phyloP scores from a whole-genome alignment of 352 stramenopile species.

The Phytophthora fragariae region DNA sequence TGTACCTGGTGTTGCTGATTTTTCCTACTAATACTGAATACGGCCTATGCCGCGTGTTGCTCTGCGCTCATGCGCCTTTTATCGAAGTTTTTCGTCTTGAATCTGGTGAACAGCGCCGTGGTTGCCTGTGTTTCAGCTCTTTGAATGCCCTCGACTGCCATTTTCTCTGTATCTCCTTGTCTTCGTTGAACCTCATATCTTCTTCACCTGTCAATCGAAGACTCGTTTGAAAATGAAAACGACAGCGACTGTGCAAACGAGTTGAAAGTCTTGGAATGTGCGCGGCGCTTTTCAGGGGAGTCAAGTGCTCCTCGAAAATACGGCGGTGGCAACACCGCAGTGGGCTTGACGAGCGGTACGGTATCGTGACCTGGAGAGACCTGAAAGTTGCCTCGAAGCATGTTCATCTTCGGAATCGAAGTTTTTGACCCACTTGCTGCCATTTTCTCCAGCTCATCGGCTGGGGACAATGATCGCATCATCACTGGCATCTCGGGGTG shows the following conservation, averaged over 20 bases:
- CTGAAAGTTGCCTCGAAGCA: conserved; percentile 65
- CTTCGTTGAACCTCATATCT: conserved; percentile 3
- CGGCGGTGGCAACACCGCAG: conserved; percentile 58
- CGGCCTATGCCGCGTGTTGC: conserved; percentile 16
- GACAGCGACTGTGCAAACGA: conserved; percentile 81
- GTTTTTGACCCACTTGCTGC: conserved; percentile 53
- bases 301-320: conserved; percentile 65
- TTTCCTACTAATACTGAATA: conserved; percentile 40
- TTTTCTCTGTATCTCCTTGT: not conserved
- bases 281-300: conserved; percentile 74
- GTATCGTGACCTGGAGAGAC: conserved; percentile 37
- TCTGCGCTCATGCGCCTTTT: conserved; percentile 20
- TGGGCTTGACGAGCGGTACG: conserved; percentile 33
- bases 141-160: conserved; percentile 15
- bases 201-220: conserved; percentile 32
- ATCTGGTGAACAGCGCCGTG: conserved; percentile 14
- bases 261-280: conserved; percentile 84
- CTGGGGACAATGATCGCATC: conserved; percentile 59
- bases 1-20: conserved; percentile 26
- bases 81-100: conserved; percentile 18
- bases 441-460: conserved; percentile 72
- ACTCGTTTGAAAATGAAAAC: conserved; percentile 55
- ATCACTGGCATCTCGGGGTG: conserved; percentile 27
- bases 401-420: conserved; percentile 66
- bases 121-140: conserved; percentile 5